phyloP scores from a whole-genome alignment of 208 protist species.

The Trichomonas gallinae region DNA sequence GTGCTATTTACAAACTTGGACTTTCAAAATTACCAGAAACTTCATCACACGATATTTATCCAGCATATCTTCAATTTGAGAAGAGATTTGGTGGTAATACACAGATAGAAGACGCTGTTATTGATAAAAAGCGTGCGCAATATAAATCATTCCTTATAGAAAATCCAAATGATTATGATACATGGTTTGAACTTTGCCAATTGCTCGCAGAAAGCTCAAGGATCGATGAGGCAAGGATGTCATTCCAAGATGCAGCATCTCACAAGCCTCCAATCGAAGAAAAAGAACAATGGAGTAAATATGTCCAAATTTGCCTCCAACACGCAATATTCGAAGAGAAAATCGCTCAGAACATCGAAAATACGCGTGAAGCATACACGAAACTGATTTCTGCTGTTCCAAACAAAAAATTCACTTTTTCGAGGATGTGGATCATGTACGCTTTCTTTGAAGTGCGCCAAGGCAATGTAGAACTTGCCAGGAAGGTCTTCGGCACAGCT shows the following conservation, averaged over 20 bases:
- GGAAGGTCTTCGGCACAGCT: neutral
- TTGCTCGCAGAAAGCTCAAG: neutral
- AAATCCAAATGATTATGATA: neutral
- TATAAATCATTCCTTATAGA: neutral
- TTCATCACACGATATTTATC: neutral
- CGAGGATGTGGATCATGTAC: neutral
- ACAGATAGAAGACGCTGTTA: neutral
- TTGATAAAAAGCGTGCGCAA: neutral
- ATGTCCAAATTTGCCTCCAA: neutral
- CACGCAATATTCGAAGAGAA: slow-evolving; percentile 23
- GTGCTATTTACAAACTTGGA: neutral
- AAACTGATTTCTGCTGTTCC: neutral
- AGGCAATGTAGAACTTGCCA: neutral
- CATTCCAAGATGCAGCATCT: neutral
- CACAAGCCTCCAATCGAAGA: neutral
- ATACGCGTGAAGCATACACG: neutral
- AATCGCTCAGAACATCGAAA: neutral
- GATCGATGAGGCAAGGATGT: neutral
- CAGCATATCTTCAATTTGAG: neutral
- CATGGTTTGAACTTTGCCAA: slow-evolving; percentile 14
- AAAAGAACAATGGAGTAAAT: slow-evolving; percentile 21
- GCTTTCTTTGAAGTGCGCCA: slow-evolving; percentile 19
- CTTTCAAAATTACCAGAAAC: neutral
- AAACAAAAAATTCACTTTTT: slow-evolving; percentile 22
- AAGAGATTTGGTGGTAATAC: neutral